Base-by-base conservation (phyloP, 164 flowering plant genomes). In the Berberis vulgaris region DNA sequence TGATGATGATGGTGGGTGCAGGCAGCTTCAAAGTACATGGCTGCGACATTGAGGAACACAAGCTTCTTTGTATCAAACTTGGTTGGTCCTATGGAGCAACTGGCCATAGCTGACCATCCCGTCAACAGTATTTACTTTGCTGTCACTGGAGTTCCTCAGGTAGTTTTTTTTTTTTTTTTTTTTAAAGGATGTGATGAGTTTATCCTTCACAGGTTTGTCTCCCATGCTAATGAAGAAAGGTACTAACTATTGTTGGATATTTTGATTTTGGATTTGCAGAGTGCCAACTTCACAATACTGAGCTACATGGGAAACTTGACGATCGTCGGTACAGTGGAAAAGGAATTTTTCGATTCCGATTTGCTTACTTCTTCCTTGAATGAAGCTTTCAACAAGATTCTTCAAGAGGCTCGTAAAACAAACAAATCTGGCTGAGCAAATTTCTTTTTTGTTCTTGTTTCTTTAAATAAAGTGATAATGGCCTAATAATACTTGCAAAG, bases 291-390 rank as follows among this genome's bases (percentile, higher is more conserved):
- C 38, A 50, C 72, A 8, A 38, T 69, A 59, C 7, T 69, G 63
- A 69, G 72, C 59, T 69, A 69, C 49, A 69, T 59, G 67, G 72
- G 67, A 52, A 64, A 63, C 64, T 61, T 69, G 7, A 69, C 45
- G 38, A 54, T 69, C 2, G 67, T 53, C 9, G 49, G 45, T 40
- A 58, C 52, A 59, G 47, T 59, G 10, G 72, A 69, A 41, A 69
- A 40, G 57, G 67, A 52, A 39, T 59, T 63, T 45, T 64, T 69
- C 40, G 45, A 69, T 54, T 59, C 67, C 2, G 53, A 69, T 13
- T 49, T 64, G 12, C 52, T 69, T 7, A 41, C 44, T 59, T 58
- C 67, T n/a, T 59, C 67, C 67, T 38, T 69, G 72, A 52, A 64
- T 41, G 67, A 69, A 45, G 72, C 67, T 7, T 69, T 59, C 2